A percentile compares a stretch with the other conserved stretches of the same genome.
Evolutionary conservation across 306 rosid species (phyloP).

Genomic region (Arachis stenosperma): DNA sequence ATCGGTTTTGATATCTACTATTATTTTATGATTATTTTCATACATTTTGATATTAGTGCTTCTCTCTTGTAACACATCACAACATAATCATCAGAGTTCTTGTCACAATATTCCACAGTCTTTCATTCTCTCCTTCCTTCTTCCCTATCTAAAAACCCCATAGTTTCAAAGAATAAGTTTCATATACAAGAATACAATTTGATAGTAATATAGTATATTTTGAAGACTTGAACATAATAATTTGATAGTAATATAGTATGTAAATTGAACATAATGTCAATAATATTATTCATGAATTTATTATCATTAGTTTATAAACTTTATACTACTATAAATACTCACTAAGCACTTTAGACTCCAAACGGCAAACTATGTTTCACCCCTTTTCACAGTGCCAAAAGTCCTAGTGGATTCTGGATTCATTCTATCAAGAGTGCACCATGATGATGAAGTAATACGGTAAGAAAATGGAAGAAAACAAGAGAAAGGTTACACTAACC

Average conservation of each 20-base stretch:
- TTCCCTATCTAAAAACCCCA: no score
- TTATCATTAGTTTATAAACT: slow-evolving; percentile 23
- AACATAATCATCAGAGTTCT: no score
- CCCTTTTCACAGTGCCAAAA: slow-evolving; percentile 17
- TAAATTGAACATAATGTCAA: background rate
- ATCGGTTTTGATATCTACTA: no score
- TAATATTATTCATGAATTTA: background rate
- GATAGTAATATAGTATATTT: background rate
- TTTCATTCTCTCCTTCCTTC: no score
- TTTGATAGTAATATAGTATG: background rate
- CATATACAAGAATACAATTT: slow-evolving; percentile 3
- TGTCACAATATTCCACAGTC: no score
- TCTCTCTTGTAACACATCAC: no score
- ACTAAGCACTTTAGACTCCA: slow-evolving; percentile 28
- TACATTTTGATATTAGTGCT: no score
- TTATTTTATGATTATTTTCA: no score
- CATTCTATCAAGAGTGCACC: slow-evolving; percentile 29
- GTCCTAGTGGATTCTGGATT: slow-evolving; percentile 25
- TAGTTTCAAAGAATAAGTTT: slow-evolving; percentile 1
- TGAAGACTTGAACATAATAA: no score
- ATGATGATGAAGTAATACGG: slow-evolving; percentile 29
- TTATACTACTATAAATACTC: slow-evolving; percentile 25
- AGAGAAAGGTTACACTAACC: slow-evolving; percentile 50
- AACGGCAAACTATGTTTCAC: slow-evolving; percentile 21
- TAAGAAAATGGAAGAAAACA: background rate